phyloP scores from a whole-genome alignment of 2,329 filamentous ascomycete species.

The Aspergillus japonicus region DNA sequence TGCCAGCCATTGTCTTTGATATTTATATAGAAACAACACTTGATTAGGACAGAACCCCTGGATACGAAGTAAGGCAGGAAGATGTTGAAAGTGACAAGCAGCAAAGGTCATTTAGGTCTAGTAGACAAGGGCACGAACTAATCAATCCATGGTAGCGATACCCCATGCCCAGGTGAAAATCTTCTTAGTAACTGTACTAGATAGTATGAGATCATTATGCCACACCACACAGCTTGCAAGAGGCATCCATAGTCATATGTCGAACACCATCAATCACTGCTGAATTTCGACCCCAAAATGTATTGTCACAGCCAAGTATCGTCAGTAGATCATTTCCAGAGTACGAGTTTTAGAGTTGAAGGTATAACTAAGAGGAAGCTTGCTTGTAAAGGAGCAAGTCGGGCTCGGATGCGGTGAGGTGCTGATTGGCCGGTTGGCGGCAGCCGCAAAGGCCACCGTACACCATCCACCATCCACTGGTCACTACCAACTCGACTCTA shows the following conservation, averaged over 20 bases:
- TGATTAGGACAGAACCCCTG: no score
- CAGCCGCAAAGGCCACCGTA: slow-evolving; percentile 41
- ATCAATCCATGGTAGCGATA: not conserved
- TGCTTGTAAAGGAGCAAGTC: slow-evolving; percentile 5
- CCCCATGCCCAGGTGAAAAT: not conserved
- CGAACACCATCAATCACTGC: not conserved
- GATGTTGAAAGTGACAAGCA: no score
- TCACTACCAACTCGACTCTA: not conserved
- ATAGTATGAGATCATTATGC: slow-evolving; percentile 12
- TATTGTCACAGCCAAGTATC: no score
- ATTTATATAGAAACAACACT: no score
- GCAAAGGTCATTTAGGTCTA: no score
- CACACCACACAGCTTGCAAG: not conserved
- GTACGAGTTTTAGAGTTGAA: not conserved
- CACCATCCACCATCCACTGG: slow-evolving; percentile 23
- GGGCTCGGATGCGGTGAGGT: slow-evolving; percentile 21
- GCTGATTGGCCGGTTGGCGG: slow-evolving; percentile 33
- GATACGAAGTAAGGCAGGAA: no score
- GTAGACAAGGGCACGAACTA: not conserved
- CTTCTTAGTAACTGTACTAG: not conserved
- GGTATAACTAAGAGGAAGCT: not conserved
- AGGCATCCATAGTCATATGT: not conserved
- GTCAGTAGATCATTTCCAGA: no score
- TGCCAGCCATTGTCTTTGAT: not conserved
- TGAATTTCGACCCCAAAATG: not conserved